Base-by-base conservation (phyloP, 208 protist genomes). In the Porcisia deanei region DNA sequence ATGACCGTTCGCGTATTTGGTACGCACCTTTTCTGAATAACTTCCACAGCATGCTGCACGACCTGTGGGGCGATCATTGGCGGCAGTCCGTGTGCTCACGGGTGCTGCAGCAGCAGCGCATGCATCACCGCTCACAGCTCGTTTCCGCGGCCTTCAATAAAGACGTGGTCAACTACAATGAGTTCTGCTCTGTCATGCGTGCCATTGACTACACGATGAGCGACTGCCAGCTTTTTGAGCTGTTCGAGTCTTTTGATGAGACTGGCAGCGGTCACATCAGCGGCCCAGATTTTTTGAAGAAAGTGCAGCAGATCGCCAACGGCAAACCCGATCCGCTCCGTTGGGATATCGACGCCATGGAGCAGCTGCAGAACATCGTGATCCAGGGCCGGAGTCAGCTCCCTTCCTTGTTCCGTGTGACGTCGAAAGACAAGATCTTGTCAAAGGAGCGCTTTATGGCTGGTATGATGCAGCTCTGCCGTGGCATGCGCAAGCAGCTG, bases 101-200 rank as follows among this genome's bases (percentile, higher is more conserved):
- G 18, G 61, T 95, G n/a, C 77, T 90, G 58, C 88, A 90, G 85
- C 93, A 93, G 82, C 92, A 94, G 69, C 86, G 90, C 47, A 82
- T 85, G 37, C 92, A 92, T 74, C 92, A 94, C 79, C 89, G 90
- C 67, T 92, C 87, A 7, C 90, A 94, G 81, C 84, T 93, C 49
- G 89, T 96, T 30, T 81, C 83, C 6, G 86, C 84, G 34, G 88
- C 88, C 45, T 95, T 94, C 63, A 93, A 86, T 77, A 94, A 92
- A 81, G 81, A 87, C 20, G 76, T 88, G 61, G 88, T 97, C 43
- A 91, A 75, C 76, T 97, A 96, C 81, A 92, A 90, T 54, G 91
- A 96, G 75, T 97, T 96, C 87, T 95, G 90, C 83, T 93, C 87
- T 53, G 89, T 96, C 55, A 83, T 97, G 65, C 90, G 91, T 30